Percentiles rank a stretch among this genome's conserved stretches.
These are phyloP conservation scores for Pyricularia sp. DNA, from an alignment of 2,329 filamentous ascomycete species.

Conservation along the genomic window DNA sequence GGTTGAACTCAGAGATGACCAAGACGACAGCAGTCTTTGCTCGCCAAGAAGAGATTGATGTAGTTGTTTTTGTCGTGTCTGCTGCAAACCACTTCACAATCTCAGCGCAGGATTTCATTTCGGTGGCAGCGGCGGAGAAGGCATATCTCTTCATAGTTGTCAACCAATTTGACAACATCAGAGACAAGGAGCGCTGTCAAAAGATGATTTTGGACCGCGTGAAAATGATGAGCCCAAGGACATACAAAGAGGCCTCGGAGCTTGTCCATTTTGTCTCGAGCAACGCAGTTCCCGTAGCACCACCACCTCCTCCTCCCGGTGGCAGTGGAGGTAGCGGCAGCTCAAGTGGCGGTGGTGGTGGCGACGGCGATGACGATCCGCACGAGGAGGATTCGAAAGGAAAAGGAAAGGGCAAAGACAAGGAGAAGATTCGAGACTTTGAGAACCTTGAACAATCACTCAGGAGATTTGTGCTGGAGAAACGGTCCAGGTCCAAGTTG, in stretches of 20 bases:
- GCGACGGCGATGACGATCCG: constrained; percentile 26
- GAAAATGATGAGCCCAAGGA: constrained; percentile 73
- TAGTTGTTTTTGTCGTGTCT: constrained; percentile 95
- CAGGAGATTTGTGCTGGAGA: constrained; percentile 87
- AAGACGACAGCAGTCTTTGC: constrained; percentile 97
- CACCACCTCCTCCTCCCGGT: constrained; percentile 41
- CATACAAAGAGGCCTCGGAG: constrained; percentile 82
- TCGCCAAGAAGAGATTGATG: constrained; percentile 94
- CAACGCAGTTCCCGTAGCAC: constrained; percentile 73
- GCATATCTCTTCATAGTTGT: constrained; percentile 99
- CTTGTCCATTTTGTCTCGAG: constrained; percentile 97
- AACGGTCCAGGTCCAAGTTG: constrained; percentile 86
- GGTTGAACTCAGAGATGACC: constrained; percentile 87
- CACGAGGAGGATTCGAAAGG: constrained; percentile 35
- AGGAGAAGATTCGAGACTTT: constrained; percentile 81
- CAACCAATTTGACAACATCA: constrained; percentile 90
- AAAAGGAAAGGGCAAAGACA: constrained; percentile 73
- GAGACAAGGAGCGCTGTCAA: constrained; percentile 80
- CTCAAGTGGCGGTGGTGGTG: constrained; percentile 37
- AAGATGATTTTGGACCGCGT: constrained; percentile 91
- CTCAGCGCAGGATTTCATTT: constrained; percentile 95
- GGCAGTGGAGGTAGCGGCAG: constrained; percentile 40
- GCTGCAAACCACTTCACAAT: constrained; percentile 96
- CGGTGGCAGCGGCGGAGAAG: constrained; percentile 89
- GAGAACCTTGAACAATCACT: constrained; percentile 79